Base-by-base conservation (phyloP, 2,329 filamentous ascomycete genomes). In the Arachnopeziza araneosa region DNA sequence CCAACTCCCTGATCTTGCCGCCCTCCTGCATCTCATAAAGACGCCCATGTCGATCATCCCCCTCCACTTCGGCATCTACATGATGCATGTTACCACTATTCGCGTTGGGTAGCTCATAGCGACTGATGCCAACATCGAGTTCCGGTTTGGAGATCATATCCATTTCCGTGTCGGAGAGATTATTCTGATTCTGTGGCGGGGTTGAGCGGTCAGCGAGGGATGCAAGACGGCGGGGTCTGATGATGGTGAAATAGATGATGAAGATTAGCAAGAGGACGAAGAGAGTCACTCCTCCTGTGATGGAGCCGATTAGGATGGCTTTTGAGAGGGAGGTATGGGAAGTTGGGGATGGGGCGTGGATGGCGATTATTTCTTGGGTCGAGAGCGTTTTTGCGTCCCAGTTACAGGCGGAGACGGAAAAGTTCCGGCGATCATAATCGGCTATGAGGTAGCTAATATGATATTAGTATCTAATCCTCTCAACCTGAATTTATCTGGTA, bases 401-500 rank as follows among this genome's bases (percentile, higher is more conserved):
- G 44, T 63, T 63, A 24, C 67, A 59, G 54, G 68, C 67, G 51
- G 61, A 75, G 1, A 78, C 70, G 50, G 76, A 77, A 58, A 78
- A 78, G 2, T 67, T 66, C 0, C 66, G 68, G 22, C 74, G 74
- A 63, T 77, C 75, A 58, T 77, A 77, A 64, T 78, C 74, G 44
- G 71, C 74, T 10, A 69, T 67, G 4, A 70, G 53, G 52, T 70
- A 69, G 9, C 65, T 67, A 19, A 44, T 4, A 30, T 30, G 24
- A 14, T 52, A 24, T 61, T 32, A 60, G 56, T 30, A 44, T 48
- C 6, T 23, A 30, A 56, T 22, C 36, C 14, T 48, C 17, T 44
- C 9, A 30, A 9, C 9, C 26, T 30, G 26, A 9, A 9, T 30
- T 30, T 30, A 30, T 30, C 26, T 30, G 9, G 26, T 30, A 30